These are phyloP conservation scores for Hanseniaspora thailandica DNA, from an alignment of 805 yeast species.

Conservation along the genomic window DNA sequence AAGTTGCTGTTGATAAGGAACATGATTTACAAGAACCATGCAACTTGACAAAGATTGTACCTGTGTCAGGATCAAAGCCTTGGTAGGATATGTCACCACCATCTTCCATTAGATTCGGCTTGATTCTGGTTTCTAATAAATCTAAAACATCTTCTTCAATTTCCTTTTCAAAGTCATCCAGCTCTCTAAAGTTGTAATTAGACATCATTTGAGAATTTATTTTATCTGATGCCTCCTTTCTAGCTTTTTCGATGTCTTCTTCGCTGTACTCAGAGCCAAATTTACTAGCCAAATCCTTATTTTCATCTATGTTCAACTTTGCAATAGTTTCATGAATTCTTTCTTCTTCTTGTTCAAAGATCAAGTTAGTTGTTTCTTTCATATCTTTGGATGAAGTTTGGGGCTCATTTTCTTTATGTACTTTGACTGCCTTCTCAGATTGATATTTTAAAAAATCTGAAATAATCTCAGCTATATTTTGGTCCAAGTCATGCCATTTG, in stretches of 20 bases:
- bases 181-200: constrained; percentile 21
- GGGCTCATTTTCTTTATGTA: not conserved
- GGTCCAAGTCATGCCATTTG: constrained; percentile 42
- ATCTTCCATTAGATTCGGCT: constrained; percentile 97
- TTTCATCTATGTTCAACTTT: not conserved
- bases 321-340: not conserved
- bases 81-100: constrained; percentile 93
- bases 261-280: constrained; percentile 27
- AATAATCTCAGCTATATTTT: constrained; percentile 1
- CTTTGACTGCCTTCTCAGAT: not conserved
- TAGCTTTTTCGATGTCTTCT: constrained; percentile 26
- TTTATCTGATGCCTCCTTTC: constrained; percentile 23
- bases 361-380: not conserved
- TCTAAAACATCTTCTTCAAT: constrained; percentile 83
- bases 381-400: not conserved
- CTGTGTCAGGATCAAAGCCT: constrained; percentile 74
- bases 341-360: constrained; percentile 19
- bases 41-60: constrained; percentile 74
- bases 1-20: constrained; percentile 78
- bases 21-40: constrained; percentile 96
- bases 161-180: constrained; percentile 60
- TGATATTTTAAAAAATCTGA: constrained; percentile 4
- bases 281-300: not conserved
- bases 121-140: constrained; percentile 80
- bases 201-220: constrained; percentile 16